Evolutionary conservation across 805 yeast genomes (phyloP).

Genomic region (Yarrowia sp.): DNA sequence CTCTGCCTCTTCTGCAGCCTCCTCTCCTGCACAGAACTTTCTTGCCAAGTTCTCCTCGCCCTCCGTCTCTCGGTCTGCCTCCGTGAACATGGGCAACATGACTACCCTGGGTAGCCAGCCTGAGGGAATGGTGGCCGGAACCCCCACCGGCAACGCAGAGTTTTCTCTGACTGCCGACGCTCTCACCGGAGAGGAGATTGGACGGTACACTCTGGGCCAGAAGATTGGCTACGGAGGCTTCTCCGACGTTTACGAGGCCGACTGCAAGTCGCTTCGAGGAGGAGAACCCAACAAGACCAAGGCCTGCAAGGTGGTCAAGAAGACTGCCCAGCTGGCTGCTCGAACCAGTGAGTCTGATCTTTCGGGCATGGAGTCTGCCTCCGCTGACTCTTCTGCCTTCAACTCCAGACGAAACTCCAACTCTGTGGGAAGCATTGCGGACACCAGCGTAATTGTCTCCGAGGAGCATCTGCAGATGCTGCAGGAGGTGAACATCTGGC

Average conservation of each 20-base stretch:
- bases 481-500: conserved; percentile 81
- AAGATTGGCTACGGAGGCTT: conserved; percentile 89
- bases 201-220: conserved; percentile 67
- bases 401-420: conserved; percentile 40
- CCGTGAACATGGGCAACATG: conserved; percentile 23
- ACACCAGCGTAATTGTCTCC: conserved; percentile 42
- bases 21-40: conserved; percentile 33
- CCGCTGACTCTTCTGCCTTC: conserved; percentile 20
- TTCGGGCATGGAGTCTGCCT: conserved; percentile 15
- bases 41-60: conserved; percentile 39
- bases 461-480: conserved; percentile 58
- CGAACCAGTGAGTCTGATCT: conserved; percentile 22
- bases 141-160: conserved; percentile 15
- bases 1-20: conserved; percentile 16
- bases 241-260: conserved; percentile 82
- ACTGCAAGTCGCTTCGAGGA: conserved; percentile 41
- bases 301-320: conserved; percentile 67
- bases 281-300: conserved; percentile 46
- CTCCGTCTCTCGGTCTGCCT: conserved; percentile 27
- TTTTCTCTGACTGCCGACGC: conserved; percentile 57
- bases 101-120: conserved; percentile 22
- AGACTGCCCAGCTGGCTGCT: conserved; percentile 5
- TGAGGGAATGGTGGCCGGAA: conserved; percentile 22
- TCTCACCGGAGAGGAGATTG: conserved; percentile 64
- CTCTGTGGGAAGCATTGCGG: conserved; percentile 49